Conservation (phyloP, 129 eudicot species). For the Kitagawia praeruptora region DNA sequence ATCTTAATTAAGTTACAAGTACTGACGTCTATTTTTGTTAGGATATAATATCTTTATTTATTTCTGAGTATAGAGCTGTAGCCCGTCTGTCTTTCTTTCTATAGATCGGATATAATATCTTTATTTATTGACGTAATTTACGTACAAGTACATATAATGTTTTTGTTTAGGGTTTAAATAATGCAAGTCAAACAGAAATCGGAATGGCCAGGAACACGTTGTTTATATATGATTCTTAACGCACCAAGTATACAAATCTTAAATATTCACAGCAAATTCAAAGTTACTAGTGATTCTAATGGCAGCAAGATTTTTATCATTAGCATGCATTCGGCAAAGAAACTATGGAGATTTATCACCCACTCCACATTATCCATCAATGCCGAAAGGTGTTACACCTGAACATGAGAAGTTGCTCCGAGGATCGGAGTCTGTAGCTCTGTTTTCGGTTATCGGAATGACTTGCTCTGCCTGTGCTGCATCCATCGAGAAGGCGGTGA, state of each 20-base stretch:
- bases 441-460: constrained; percentile 3
- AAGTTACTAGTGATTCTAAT: not conserved
- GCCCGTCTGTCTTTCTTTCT: no score
- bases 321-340: constrained; percentile 50
- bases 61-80: no score
- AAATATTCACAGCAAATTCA: not conserved
- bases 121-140: not conserved
- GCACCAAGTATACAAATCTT: not conserved
- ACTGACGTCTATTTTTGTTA: not conserved
- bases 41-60: no score
- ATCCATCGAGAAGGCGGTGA: not conserved
- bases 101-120: no score
- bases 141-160: not conserved
- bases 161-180: not conserved
- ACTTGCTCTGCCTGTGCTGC: not conserved
- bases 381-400: constrained; percentile 63
- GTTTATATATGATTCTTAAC: not conserved
- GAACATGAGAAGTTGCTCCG: constrained; percentile 11
- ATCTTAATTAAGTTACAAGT: not conserved
- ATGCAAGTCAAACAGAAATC: not conserved
- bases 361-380: constrained; percentile 82
- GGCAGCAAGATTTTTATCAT: constrained; percentile 38
- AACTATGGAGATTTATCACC: constrained; percentile 45
- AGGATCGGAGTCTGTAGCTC: not conserved
- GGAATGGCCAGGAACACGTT: not conserved